Evolutionary conservation across 352 stramenopile species (phyloP), one percentile per base, ranked within the genome.

Genomic region (Globisporangium canariense): DNA sequence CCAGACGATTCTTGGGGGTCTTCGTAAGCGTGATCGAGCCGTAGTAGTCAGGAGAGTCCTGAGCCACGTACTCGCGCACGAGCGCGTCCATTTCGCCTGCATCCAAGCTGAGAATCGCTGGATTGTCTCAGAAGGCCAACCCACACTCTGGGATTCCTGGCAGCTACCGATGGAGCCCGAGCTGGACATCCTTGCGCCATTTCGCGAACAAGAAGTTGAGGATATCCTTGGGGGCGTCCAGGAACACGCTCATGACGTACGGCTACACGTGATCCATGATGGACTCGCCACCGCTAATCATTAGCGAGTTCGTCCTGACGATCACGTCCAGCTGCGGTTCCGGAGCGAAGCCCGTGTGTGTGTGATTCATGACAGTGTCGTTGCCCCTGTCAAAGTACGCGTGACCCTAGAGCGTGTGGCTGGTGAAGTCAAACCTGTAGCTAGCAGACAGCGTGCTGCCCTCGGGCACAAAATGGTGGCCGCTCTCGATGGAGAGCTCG

Each of bases 371-470:
- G 6, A 65, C 38, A 2, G 78, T 85, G 64, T 91, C 83, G 1
- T 77, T 79, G 41, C 78, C 81, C 63, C 90, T 91, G 68, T 91
- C 83, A 22, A 76, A 74, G 60, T 91, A 90, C 40, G 78, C 74
- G 58, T 87, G 75, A 4, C 83, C 83, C 78, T 77, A 89, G 50
- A 87, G 72, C 0, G 71, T 77, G 13, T 77, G 67, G 0, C 72
- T 76, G 54, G 86, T 64, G 59, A 78, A 81, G 52, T 91, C 83
- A 47, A 91, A 79, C 13, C 80, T 80, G 34, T 91, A 91, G 6
- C 83, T 80, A 5, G 80, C 78, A 1, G 77, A 65, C 13, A 90
- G 64, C 4, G 76, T 81, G 46, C 76, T 73, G 25, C 80, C 83
- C 5, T 91, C 81, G 0, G 68, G 60, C 1, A 69, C 65, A 59